Conservation (phyloP, 2,329 filamentous ascomycete species). For the Sporothrix globosa region DNA sequence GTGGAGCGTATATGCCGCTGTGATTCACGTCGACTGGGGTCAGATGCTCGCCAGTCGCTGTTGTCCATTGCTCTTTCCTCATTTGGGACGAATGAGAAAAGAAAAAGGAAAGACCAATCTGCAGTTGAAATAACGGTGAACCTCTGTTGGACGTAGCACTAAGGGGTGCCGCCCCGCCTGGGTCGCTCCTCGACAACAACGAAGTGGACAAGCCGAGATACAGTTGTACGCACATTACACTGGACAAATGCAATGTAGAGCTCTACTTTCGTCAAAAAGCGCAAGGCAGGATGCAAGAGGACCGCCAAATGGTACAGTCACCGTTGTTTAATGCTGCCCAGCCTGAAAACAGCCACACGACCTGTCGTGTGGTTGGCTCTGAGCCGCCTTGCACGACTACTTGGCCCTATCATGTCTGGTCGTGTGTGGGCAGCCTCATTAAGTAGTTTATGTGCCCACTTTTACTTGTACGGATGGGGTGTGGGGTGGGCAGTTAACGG, state of each 20-base stretch:
- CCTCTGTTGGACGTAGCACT: background rate
- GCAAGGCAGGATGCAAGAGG: background rate
- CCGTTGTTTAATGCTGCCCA: conserved; percentile 19
- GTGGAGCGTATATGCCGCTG: conserved; percentile 13
- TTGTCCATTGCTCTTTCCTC: conserved; percentile 18
- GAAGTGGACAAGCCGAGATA: background rate
- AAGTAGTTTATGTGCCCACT: background rate
- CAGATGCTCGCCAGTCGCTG: conserved; percentile 6
- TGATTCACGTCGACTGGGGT: conserved; percentile 17
- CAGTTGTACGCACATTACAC: background rate
- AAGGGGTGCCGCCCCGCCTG: background rate
- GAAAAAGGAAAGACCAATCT: background rate
- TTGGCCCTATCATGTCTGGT: conserved; percentile 4
- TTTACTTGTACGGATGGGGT: conserved; percentile 22
- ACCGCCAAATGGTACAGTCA: background rate
- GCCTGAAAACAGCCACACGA: conserved; percentile 2
- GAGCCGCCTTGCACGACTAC: background rate
- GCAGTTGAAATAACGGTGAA: background rate
- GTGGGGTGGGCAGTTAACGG: background rate
- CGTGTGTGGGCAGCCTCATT: conserved; percentile 23
- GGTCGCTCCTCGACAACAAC: background rate
- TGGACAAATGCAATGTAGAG: background rate
- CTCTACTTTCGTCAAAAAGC: background rate
- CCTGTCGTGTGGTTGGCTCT: background rate
- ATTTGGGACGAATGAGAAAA: background rate